Percentiles rank a stretch among this genome's conserved stretches.
Evolutionary conservation across 495 filamentous ascomycete species (phyloP).

Genomic region (Podospora pseudocomata): DNA sequence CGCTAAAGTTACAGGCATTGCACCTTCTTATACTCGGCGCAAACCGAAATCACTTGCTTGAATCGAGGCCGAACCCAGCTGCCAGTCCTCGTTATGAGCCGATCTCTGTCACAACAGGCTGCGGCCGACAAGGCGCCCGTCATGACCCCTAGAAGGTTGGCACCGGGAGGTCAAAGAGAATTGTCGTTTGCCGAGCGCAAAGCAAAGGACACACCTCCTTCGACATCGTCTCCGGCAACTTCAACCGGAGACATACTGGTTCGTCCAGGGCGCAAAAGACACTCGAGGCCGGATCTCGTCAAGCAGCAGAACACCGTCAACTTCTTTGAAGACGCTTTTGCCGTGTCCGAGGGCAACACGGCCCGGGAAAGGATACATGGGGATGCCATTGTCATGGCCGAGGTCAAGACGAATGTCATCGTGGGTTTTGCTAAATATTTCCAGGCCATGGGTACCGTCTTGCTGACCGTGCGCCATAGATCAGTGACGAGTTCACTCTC

Average conservation of each 20-base stretch:
- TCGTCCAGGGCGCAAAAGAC: constrained; percentile 19
- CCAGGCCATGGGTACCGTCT: neutral
- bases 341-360: constrained; percentile 33
- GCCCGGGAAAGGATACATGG: constrained; percentile 56
- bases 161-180: constrained; percentile 8
- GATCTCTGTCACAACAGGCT: neutral
- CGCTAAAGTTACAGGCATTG: too few species aligned
- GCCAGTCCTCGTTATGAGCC: neutral
- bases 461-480: constrained; percentile 35
- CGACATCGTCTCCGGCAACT: constrained; percentile 33
- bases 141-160: neutral
- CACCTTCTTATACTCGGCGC: neutral
- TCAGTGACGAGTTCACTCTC: constrained; percentile 65
- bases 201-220: constrained; percentile 35
- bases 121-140: neutral
- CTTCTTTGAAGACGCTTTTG: constrained; percentile 49
- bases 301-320: constrained; percentile 41
- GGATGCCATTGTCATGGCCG: constrained; percentile 70
- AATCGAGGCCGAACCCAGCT: neutral
- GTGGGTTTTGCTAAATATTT: constrained; percentile 47
- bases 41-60: neutral
- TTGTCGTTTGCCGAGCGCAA: constrained; percentile 43
- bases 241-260: neutral
- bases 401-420: constrained; percentile 79
- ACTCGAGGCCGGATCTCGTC: constrained; percentile 35